Conservation (phyloP, 2,329 filamentous ascomycete species). For the Arachnopeziza araneosa region DNA sequence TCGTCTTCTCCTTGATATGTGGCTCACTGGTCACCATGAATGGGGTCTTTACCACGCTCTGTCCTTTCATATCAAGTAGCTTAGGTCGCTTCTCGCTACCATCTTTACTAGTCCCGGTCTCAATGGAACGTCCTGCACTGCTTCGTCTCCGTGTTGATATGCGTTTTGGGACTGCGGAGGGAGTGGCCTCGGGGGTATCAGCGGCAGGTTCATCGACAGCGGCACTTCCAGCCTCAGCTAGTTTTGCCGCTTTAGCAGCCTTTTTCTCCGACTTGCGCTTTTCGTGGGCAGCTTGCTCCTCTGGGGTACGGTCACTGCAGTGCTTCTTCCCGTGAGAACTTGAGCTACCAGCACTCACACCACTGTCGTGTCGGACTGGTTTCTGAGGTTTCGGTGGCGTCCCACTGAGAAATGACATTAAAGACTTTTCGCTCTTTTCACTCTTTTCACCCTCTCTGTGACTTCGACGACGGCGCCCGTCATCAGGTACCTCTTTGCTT, state of each 20-base stretch:
- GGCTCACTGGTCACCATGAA: conserved; percentile 21
- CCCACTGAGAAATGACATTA: conserved; percentile 13
- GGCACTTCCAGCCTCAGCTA: conserved; percentile 10
- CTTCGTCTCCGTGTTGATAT: conserved; percentile 16
- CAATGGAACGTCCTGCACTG: conserved; percentile 6
- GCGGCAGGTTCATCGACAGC: conserved; percentile 1
- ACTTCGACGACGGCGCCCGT: neutral
- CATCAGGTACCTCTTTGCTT: conserved; percentile 10
- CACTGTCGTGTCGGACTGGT: conserved; percentile 26
- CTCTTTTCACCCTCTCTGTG: neutral
- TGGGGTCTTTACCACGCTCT: conserved; percentile 24
- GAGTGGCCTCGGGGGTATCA: neutral
- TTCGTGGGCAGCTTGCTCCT: conserved; percentile 29
- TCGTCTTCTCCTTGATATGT: conserved; percentile 16
- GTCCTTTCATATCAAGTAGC: conserved; percentile 19
- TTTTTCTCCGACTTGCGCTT: conserved; percentile 24
- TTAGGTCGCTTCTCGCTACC: conserved; percentile 16
- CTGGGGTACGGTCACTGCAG: conserved; percentile 20
- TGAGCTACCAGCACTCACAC: conserved; percentile 22
- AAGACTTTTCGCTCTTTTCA: conserved; percentile 20
- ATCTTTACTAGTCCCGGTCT: conserved; percentile 4
- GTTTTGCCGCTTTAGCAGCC: conserved; percentile 11
- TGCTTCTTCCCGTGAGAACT: conserved; percentile 20
- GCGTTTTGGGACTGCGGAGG: conserved; percentile 13
- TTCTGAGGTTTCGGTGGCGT: conserved; percentile 13